Percentiles rank a stretch among this genome's conserved stretches.
Conservation (phyloP, 225 moss, liverwort and hornwort genomes). For the Pleurozium schreberi region DNA sequence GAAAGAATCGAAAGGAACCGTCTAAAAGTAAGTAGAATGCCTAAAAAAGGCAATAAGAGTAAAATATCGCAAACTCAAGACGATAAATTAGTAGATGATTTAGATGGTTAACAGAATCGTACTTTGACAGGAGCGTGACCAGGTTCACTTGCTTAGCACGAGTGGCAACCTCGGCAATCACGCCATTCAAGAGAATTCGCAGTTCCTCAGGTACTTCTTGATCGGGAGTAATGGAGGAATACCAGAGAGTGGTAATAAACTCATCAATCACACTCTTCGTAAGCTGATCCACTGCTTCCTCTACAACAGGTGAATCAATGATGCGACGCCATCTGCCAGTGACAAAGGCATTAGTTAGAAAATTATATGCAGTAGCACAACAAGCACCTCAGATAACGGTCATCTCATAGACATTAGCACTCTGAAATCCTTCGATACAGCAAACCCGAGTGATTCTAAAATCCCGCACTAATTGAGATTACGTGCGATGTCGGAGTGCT, state of each 20-base stretch:
- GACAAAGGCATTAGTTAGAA: background rate
- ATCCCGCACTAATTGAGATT: background rate
- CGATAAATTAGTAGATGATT: background rate
- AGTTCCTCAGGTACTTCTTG: constrained; percentile 45
- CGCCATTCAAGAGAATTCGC: constrained; percentile 46
- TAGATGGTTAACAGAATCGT: background rate
- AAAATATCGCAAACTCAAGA: background rate
- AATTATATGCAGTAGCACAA: background rate
- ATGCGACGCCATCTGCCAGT: constrained; percentile 53
- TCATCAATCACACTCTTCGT: constrained; percentile 43
- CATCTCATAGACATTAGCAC: background rate
- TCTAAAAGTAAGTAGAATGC: background rate
- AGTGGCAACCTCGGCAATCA: constrained; percentile 37
- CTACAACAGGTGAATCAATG: constrained; percentile 43
- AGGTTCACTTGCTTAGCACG: constrained; percentile 44
- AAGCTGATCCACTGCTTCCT: constrained; percentile 51
- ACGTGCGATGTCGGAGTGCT: background rate
- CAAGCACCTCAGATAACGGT: background rate
- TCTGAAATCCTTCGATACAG: background rate
- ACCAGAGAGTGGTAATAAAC: constrained; percentile 49
- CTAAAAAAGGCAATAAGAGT: background rate
- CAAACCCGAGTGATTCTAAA: background rate
- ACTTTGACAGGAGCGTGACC: constrained; percentile 37
- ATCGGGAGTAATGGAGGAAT: constrained; percentile 34
- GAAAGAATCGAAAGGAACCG: background rate